phyloP scores from a whole-genome alignment of 176 grass and related monocot species.

The Rhipidocladum racemiflorum region DNA sequence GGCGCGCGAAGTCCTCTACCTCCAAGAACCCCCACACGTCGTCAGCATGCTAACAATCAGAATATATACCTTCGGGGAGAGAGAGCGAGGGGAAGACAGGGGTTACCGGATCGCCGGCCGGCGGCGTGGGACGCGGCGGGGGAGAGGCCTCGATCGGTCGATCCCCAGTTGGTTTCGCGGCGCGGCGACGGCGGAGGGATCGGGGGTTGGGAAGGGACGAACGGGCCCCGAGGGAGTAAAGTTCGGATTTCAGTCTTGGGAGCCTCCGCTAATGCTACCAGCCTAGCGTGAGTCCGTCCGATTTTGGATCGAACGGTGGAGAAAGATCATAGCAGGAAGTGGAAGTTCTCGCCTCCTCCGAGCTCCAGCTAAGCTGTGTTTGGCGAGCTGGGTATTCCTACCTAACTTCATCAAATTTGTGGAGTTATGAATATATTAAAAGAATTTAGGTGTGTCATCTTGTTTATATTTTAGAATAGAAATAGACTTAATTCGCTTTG shows the following conservation, averaged over 20 bases:
- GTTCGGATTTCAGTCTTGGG: not conserved
- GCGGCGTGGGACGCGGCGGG: not conserved
- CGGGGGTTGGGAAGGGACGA: not conserved
- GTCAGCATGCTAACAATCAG: not conserved
- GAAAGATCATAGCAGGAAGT: not conserved
- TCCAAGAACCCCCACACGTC: not conserved
- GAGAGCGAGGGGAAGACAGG: no score
- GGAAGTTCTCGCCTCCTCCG: no score
- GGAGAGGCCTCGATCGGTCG: not conserved
- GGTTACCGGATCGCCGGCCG: slow-evolving; percentile 3
- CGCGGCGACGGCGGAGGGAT: not conserved
- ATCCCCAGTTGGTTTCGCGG: not conserved
- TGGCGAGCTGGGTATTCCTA: no score
- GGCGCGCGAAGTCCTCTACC: not conserved
- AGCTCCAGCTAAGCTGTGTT: no score
- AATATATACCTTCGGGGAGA: not conserved
- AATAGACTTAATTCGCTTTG: no score
- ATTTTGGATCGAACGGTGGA: slow-evolving; percentile 7
- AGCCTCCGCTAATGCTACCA: not conserved
- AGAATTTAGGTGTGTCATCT: no score
- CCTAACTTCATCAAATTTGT: no score
- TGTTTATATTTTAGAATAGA: no score
- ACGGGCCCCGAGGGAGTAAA: not conserved
- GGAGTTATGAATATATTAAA: no score
- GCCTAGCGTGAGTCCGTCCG: not conserved